These are phyloP conservation scores for Astraeus odoratus DNA, from an alignment of 768 basidiomycete genomes.

Conservation along the genomic window DNA sequence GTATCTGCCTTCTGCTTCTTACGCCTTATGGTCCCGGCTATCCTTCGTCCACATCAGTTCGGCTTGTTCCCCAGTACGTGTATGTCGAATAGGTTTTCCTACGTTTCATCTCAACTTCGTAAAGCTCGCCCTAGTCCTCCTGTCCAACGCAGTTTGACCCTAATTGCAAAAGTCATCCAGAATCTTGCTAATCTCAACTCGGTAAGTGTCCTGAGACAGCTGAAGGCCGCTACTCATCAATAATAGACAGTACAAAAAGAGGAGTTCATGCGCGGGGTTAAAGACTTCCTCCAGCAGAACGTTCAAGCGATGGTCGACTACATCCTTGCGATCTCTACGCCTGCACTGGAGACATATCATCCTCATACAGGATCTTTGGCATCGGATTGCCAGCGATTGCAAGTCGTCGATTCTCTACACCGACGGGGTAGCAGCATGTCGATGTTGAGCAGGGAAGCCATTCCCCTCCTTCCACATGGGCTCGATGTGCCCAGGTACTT, in stretches of 20 bases:
- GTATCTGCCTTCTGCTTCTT: conserved; percentile 89
- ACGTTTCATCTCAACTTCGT: conserved; percentile 8
- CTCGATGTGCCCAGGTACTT: conserved; percentile 76
- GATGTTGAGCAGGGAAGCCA: conserved; percentile 57
- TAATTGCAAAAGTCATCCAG: conserved; percentile 86
- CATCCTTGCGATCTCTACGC: conserved; percentile 62
- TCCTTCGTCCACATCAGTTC: conserved; percentile 83
- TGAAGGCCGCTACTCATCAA: background rate
- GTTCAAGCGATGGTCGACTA: conserved; percentile 74
- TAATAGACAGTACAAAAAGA: conserved; percentile 62
- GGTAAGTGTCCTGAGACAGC: conserved; percentile 34
- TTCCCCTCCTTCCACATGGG: conserved; percentile 66
- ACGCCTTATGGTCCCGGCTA: conserved; percentile 84
- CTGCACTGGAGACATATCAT: conserved; percentile 24
- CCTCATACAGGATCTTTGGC: conserved; percentile 20
- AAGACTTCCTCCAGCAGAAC: conserved; percentile 63
- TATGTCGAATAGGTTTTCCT: background rate
- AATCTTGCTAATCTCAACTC: conserved; percentile 81
- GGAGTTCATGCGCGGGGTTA: conserved; percentile 74
- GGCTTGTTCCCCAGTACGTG: conserved; percentile 66
- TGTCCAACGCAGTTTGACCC: conserved; percentile 73
- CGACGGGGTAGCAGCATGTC: conserved; percentile 52
- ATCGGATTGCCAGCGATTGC: conserved; percentile 45
- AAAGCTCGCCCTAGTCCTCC: conserved; percentile 59
- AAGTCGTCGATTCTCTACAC: conserved; percentile 48